Percentiles rank a stretch among this genome's conserved stretches.
These are phyloP conservation scores for Mallotus nudiflorus DNA, from an alignment of 345 rosid genomes.

Conservation along the genomic window DNA sequence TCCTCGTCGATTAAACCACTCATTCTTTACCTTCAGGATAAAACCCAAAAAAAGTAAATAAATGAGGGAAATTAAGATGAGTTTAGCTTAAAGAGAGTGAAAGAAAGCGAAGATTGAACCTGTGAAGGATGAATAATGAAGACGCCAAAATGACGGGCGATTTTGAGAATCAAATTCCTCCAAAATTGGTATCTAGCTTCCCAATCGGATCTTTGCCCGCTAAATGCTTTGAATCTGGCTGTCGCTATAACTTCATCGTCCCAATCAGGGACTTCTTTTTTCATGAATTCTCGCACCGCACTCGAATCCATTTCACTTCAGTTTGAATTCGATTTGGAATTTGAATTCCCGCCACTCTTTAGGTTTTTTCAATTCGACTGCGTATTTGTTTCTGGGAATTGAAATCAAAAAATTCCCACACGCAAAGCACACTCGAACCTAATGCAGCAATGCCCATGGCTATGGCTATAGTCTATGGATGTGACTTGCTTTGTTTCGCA, in stretches of 20 bases:
- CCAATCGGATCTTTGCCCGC: slow-evolving; percentile 95
- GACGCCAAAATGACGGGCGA: slow-evolving; percentile 54
- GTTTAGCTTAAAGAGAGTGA: background rate
- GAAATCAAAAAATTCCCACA: background rate
- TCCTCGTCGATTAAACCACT: slow-evolving; percentile 79
- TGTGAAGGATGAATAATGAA: slow-evolving; percentile 56
- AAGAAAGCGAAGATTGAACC: slow-evolving; percentile 34
- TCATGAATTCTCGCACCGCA: slow-evolving; percentile 45
- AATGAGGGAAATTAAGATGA: background rate
- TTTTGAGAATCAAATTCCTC: slow-evolving; percentile 66
- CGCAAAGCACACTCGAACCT: too few species aligned
- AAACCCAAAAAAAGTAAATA: background rate
- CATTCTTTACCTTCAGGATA: slow-evolving; percentile 48
- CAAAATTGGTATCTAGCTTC: slow-evolving; percentile 67
- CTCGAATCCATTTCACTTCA: slow-evolving; percentile 39
- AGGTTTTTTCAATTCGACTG: background rate
- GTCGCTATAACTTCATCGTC: slow-evolving; percentile 68
- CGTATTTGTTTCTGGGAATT: background rate
- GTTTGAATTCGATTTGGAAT: background rate
- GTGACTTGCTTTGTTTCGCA: too few species aligned
- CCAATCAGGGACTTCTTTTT: slow-evolving; percentile 75
- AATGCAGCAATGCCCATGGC: too few species aligned
- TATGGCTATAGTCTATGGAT: too few species aligned
- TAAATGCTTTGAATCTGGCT: slow-evolving; percentile 86
- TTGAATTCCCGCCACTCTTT: slow-evolving; percentile 12